Evolutionary conservation across 345 rosid species (phyloP), one percentile per base, ranked within the genome.

Genomic region (Sisymbrium altissimum): DNA sequence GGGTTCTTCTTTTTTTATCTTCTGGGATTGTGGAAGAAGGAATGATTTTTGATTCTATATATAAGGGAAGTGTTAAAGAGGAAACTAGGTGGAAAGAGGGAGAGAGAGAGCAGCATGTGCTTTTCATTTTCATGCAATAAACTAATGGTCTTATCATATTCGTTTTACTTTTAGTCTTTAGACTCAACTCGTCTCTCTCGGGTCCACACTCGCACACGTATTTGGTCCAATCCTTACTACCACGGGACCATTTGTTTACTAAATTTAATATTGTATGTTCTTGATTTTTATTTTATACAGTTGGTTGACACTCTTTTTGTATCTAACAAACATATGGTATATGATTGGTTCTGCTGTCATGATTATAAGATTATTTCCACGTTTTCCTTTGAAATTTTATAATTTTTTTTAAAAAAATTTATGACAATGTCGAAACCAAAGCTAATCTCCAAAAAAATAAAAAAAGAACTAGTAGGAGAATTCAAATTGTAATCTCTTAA

Each of bases 21-120:
- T 62, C 10, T 36, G 65, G 9, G 41, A 41, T 61, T 75, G 74
- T 52, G 35, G 68, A 78, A 54, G 71, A 50, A 27, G 17, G 29
- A 55, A 69, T 55, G 46, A 38, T 27, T 69, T 46, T 74, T 15
- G 78, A 46, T n/a, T 27, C 23, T 63, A 33, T 77, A 56, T 77
- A 78, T 73, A 78, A 58, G 30, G 62, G 7, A 25, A 62, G 15
- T 66, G 23, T 39, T 30, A 0, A 41, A 52, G 44, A 78, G 83
- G 88, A 85, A 85, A 72, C 72, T 56, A 0, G 78, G 73, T 56
- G 84, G 86, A 81, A 83, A 71, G 72, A 71, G 72, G 48, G 39
- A 23, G 7, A 60, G 74, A 55, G 21, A 68, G n/a, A 68, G 12
- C 45, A 68, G 66, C 83, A 64, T 60, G 80, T 80, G 81, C 43